Evolutionary conservation across 2,329 filamentous ascomycete genomes (phyloP).

Genomic region (Eutypa lata): DNA sequence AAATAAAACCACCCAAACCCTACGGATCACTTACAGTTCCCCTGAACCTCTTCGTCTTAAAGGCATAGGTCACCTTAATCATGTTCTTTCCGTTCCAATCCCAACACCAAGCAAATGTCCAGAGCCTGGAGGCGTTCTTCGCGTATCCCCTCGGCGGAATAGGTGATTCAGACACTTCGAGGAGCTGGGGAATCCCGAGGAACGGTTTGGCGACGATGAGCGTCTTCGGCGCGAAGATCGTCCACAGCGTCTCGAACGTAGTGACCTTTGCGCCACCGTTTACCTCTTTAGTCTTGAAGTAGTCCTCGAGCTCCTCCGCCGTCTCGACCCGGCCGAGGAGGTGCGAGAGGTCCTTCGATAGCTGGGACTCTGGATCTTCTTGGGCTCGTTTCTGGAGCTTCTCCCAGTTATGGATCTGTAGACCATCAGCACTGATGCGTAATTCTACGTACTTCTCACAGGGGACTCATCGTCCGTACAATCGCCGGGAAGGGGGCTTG

Average conservation of each 20-base stretch:
- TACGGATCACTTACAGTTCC: constrained; percentile 5
- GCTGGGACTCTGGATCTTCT: constrained; percentile 6
- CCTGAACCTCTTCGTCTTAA: constrained; percentile 9
- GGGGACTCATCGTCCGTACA: too few species aligned
- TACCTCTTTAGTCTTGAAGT: constrained; percentile 11
- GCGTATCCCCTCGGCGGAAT: neutral
- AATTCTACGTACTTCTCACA: too few species aligned
- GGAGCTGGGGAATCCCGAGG: constrained; percentile 8
- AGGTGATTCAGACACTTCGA: constrained; percentile 8
- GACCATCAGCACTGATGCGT: too few species aligned
- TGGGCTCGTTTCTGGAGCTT: constrained; percentile 7
- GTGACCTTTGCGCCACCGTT: constrained; percentile 5
- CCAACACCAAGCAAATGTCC: constrained; percentile 5
- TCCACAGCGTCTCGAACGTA: constrained; percentile 14
- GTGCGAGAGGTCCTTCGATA: constrained; percentile 8
- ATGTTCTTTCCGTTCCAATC: constrained; percentile 13
- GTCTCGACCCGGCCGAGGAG: constrained; percentile 7
- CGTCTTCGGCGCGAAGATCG: constrained; percentile 9
- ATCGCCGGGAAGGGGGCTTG: constrained; percentile 9
- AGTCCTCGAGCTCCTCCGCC: constrained; percentile 9
- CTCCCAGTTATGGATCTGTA: constrained; percentile 12
- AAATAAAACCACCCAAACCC: too few species aligned
- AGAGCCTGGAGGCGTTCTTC: neutral
- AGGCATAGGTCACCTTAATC: constrained; percentile 7
- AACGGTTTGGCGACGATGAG: constrained; percentile 11